A percentile compares a stretch with the other conserved stretches of the same genome.
phyloP scores from a whole-genome alignment of 2,329 filamentous ascomycete species.

The Akanthomyces uredinophilus region DNA sequence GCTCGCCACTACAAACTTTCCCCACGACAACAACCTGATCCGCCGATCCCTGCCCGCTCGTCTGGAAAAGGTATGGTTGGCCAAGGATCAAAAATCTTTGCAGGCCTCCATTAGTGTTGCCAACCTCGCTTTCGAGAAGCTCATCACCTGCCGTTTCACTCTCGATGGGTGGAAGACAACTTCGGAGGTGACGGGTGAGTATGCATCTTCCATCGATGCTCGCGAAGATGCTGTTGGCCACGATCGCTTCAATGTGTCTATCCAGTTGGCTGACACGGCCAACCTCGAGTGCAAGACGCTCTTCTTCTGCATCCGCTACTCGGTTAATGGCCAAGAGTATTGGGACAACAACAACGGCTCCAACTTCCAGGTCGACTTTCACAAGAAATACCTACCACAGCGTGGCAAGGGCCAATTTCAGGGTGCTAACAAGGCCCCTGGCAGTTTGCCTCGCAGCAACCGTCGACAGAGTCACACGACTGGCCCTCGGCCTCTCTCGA shows the following conservation, averaged over 20 bases:
- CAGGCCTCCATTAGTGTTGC: constrained; percentile 78
- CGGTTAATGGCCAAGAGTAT: constrained; percentile 74
- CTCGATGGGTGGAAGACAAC: constrained; percentile 98
- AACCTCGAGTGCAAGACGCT: constrained; percentile 91
- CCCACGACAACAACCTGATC: constrained; percentile 48
- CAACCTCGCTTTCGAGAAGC: constrained; percentile 86
- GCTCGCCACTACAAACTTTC: constrained; percentile 79
- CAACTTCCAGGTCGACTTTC: constrained; percentile 95
- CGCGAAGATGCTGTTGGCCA: constrained; percentile 61
- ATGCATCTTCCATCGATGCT: constrained; percentile 68
- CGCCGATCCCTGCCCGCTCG: constrained; percentile 65
- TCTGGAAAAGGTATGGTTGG: constrained; percentile 82
- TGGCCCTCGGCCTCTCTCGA: constrained; percentile 48
- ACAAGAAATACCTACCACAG: constrained; percentile 65
- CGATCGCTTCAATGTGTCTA: constrained; percentile 90
- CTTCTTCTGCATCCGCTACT: constrained; percentile 87
- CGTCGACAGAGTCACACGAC: constrained; percentile 40
- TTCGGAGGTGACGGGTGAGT: constrained; percentile 89
- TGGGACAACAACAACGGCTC: constrained; percentile 89
- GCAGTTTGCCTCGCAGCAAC: constrained; percentile 63
- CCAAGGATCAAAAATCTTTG: constrained; percentile 78
- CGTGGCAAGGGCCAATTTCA: constrained; percentile 52
- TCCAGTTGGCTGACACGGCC: constrained; percentile 85
- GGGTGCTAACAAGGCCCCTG: constrained; percentile 45
- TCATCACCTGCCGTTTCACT: constrained; percentile 87